phyloP scores from a whole-genome alignment of 179 eudicot species.

The Vitellaria paradoxa region DNA sequence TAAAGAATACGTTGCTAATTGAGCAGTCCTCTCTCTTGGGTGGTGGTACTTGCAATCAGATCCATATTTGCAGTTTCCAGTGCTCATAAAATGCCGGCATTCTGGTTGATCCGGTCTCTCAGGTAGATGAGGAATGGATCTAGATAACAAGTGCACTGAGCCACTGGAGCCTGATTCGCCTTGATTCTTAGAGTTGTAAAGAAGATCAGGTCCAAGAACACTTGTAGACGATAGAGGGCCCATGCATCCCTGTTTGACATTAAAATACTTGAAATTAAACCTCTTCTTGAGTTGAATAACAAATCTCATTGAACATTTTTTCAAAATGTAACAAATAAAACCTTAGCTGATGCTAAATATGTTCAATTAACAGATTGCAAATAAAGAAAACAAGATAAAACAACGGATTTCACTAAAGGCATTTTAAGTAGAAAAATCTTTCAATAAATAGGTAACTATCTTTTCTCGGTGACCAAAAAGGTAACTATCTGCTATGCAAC shows the following conservation, averaged over 20 bases:
- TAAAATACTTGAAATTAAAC: not conserved
- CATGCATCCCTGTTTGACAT: conserved; percentile 20
- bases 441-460: too few species aligned
- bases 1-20: conserved; percentile 25
- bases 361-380: not conserved
- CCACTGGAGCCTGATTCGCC: conserved; percentile 30
- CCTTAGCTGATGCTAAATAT: not conserved
- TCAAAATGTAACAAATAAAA: not conserved
- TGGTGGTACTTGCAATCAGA: conserved; percentile 71
- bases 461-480: too few species aligned
- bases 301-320: not conserved
- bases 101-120: conserved; percentile 70
- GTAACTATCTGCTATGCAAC: too few species aligned
- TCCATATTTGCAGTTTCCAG: conserved; percentile 75
- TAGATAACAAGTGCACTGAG: conserved; percentile 20
- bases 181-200: conserved; percentile 31
- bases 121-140: conserved; percentile 34
- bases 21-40: conserved; percentile 54
- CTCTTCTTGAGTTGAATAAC: not conserved
- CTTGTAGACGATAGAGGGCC: conserved; percentile 17
- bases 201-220: conserved; percentile 22
- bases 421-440: too few species aligned
- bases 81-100: conserved; percentile 63
- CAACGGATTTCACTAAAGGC: not conserved
- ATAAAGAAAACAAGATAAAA: not conserved